Percentiles rank a stretch among this genome's conserved stretches.
These are phyloP conservation scores for Butyriboletus regius DNA, from an alignment of 1,284 basidiomycete species.

Conservation along the genomic window DNA sequence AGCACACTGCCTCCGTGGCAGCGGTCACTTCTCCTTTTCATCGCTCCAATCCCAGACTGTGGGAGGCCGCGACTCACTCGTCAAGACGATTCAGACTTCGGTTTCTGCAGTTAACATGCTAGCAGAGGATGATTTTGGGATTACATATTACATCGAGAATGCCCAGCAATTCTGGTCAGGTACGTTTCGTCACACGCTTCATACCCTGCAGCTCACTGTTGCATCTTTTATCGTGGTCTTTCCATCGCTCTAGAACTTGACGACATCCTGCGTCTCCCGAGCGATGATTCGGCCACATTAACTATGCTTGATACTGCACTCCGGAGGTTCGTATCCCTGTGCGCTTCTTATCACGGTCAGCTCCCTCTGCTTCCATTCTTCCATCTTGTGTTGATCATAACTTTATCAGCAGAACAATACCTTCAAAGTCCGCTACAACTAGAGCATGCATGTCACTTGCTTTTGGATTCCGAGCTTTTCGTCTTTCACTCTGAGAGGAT, in stretches of 20 bases:
- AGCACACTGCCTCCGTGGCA: neutral
- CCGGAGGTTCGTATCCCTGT: conserved; percentile 68
- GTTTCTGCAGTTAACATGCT: conserved; percentile 17
- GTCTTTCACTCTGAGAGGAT: conserved; percentile 82
- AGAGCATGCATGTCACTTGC: conserved; percentile 66
- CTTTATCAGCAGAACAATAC: conserved; percentile 57
- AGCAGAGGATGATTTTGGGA: conserved; percentile 44
- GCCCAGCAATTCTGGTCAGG: conserved; percentile 82
- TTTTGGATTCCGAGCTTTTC: conserved; percentile 79
- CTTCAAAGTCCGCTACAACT: conserved; percentile 74
- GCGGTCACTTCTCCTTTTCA: conserved; percentile 2
- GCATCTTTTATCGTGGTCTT: neutral
- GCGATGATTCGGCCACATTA: conserved; percentile 55
- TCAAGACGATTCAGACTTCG: conserved; percentile 15
- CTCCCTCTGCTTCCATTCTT: conserved; percentile 13
- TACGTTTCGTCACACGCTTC: conserved; percentile 35
- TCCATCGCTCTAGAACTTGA: conserved; percentile 60
- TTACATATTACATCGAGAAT: conserved; percentile 72
- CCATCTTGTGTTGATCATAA: conserved; percentile 9
- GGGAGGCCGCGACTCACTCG: neutral
- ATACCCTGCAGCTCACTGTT: conserved; percentile 8
- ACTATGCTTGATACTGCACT: conserved; percentile 71
- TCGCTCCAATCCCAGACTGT: conserved; percentile 1
- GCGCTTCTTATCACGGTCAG: conserved; percentile 78
- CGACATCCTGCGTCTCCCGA: conserved; percentile 65